Evolutionary conservation across 306 rosid genomes (phyloP), one percentile per base, ranked within the genome.

Genomic region (Trichosanthes cucumerina): DNA sequence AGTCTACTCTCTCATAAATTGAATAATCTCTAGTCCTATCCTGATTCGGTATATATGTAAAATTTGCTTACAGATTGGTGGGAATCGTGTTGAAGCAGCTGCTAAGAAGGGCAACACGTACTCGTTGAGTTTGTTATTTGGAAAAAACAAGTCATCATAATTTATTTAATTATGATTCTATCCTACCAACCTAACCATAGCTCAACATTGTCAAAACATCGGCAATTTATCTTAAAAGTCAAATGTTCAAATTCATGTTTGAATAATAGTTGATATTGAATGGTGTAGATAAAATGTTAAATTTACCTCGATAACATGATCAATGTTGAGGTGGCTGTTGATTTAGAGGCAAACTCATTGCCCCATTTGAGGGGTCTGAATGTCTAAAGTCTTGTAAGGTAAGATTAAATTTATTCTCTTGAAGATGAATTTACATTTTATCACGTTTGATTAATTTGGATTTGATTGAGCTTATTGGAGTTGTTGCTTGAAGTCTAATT

Each of bases 61-160:
- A 66, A 41, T 68, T 41, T 2, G 11, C 18, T 39, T 68, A 74
- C 64, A 95, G 98, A 80, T 95, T 64, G 98, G 98, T 10, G 82
- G 81, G 59, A 92, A 86, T 80, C 88, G 97, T 66, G 97, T 92
- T 16, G 96, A 89, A 83, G 98, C 86, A 53, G 97, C 97, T 46
- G 89, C 86, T n/a, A 73, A 82, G 74, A 92, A 95, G 83, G 93
- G 93, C 21, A 89, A 80, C 87, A 80, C 92, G 5, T 95, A 95
- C 65, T 95, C 98, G 7, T 41, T 87, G 81, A 81, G 95, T 88
- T 83, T 95, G 64, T 83, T 92, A 18, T 81, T 95, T 46, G 93
- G 93, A 60, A 92, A 86, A 83, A 89, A 84, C 62, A 95, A 95
- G 90, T 83, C 90, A 26, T 77, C 84, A 13, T 86, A 66, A n/a